These are phyloP conservation scores for Thalia dealbata DNA, from an alignment of 176 grass and related monocot genomes.

Conservation along the genomic window DNA sequence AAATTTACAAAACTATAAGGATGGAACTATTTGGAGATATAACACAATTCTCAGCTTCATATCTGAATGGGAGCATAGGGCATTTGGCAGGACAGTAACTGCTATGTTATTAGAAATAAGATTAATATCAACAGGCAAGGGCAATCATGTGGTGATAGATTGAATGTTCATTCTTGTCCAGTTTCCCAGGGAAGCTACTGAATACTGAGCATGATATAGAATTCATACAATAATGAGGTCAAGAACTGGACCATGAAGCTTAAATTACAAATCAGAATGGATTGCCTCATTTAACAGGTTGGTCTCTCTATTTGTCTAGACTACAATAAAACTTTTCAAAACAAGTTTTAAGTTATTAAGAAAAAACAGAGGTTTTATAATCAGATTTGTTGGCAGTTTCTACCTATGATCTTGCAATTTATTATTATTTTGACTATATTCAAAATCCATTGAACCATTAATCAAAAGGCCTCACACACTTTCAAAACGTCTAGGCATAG, in stretches of 20 bases:
- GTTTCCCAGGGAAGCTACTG: no score
- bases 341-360: not conserved
- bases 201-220: no score
- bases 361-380: no score
- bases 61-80: not conserved
- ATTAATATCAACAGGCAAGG: not conserved
- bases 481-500: not conserved
- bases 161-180: not conserved
- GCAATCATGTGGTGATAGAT: not conserved
- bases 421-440: not conserved
- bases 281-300: no score
- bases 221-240: no score
- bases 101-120: not conserved
- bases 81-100: not conserved
- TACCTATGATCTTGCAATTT: not conserved
- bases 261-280: no score
- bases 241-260: no score
- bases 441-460: not conserved
- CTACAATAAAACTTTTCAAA: no score
- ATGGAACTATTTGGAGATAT: not conserved
- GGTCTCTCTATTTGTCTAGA: no score
- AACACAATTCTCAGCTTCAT: not conserved
- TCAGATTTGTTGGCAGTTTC: no score
- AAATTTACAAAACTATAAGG: not conserved
- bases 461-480: not conserved